Conservation (phyloP, 2,329 filamentous ascomycete species). For the Pseudogymnoascus sp. region DNA sequence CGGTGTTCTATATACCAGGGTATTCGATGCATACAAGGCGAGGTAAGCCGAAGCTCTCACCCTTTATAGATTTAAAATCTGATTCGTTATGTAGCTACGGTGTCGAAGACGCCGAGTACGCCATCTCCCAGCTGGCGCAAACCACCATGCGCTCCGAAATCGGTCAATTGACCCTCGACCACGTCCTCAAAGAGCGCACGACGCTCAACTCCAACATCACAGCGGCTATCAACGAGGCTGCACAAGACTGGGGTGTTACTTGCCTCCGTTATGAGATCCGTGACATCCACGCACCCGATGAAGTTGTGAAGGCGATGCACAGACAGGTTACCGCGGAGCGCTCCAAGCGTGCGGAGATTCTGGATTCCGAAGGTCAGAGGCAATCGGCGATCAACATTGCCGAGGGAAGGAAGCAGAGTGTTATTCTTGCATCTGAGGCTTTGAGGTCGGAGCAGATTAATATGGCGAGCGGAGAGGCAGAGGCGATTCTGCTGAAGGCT, state of each 20-base stretch:
- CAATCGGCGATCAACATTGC: constrained; percentile 99
- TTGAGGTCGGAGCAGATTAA: constrained; percentile 88
- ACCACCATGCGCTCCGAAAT: constrained; percentile 99
- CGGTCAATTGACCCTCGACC: constrained; percentile 89
- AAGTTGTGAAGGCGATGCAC: constrained; percentile 96
- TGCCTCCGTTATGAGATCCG: constrained; percentile 96
- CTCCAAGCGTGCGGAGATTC: constrained; percentile 93
- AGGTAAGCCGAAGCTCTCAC: constrained; percentile 49
- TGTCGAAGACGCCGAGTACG: constrained; percentile 97
- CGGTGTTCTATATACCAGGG: constrained; percentile 88
- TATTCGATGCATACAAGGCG: constrained; percentile 97
- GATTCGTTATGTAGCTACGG: constrained; percentile 60
- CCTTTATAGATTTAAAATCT: background rate
- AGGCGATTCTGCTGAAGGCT: constrained; percentile 83
- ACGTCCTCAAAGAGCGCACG: constrained; percentile 94
- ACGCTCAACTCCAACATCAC: constrained; percentile 97
- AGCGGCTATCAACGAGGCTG: constrained; percentile 96
- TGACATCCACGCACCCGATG: constrained; percentile 91
- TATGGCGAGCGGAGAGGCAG: constrained; percentile 81
- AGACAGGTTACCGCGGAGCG: constrained; percentile 95
- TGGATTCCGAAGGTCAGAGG: constrained; percentile 93
- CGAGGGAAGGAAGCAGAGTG: constrained; percentile 92
- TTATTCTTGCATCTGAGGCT: constrained; percentile 92
- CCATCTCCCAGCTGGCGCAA: constrained; percentile 94
- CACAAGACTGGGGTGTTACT: constrained; percentile 91